Evolutionary conservation across 192 early-diverging fungal genomes (phyloP).

Genomic region (Coemansia sp.): DNA sequence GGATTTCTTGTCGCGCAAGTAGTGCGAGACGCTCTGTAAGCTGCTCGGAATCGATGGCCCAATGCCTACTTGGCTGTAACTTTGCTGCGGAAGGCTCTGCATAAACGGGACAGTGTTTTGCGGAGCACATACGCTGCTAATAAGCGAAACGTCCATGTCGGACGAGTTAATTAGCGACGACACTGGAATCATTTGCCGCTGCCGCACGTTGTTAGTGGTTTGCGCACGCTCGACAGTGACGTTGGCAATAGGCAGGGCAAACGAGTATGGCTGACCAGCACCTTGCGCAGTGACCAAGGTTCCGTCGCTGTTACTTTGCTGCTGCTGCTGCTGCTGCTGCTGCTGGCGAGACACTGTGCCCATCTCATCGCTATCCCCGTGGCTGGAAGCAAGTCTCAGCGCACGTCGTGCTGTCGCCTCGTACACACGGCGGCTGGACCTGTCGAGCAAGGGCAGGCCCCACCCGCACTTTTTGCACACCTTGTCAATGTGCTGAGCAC

Average conservation of each 20-base stretch:
- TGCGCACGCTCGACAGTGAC: constrained; percentile 20
- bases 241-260: constrained; percentile 21
- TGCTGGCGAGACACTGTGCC: constrained; percentile 2
- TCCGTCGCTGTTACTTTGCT: neutral
- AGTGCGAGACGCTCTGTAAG: neutral
- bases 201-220: constrained; percentile 3
- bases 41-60: neutral
- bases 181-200: constrained; percentile 30
- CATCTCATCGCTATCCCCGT: neutral
- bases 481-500: constrained; percentile 95
- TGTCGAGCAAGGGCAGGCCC: constrained; percentile 87
- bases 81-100: constrained; percentile 9
- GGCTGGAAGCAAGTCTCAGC: constrained; percentile 23
- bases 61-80: neutral
- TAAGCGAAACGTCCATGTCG: constrained; percentile 28
- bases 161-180: constrained; percentile 44
- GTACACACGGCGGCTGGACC: constrained; percentile 53
- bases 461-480: constrained; percentile 96
- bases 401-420: constrained; percentile 48
- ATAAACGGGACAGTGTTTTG: constrained; percentile 41
- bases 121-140: constrained; percentile 51
- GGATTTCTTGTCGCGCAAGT: neutral
- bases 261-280: constrained; percentile 12
- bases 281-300: neutral
- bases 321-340: neutral